Conservation (phyloP, 129 eudicot genomes). For the Saposhnikovia divaricata region DNA sequence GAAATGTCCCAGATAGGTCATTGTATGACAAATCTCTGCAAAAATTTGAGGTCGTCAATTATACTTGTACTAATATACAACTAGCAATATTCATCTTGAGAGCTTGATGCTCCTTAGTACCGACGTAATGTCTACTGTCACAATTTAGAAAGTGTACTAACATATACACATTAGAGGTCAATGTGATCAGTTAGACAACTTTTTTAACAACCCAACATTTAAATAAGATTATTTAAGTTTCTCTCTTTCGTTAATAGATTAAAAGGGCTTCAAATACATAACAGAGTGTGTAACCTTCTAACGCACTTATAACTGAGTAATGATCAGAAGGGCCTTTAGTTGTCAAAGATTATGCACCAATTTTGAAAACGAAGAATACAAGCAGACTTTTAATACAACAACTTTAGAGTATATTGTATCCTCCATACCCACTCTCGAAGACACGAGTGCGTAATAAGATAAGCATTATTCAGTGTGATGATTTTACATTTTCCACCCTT, state of each 20-base stretch:
- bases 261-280: too few relatives aligned
- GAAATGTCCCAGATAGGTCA: constrained; percentile 65
- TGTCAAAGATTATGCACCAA: too few relatives aligned
- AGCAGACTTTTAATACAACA: neutral
- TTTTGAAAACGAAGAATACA: neutral
- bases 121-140: neutral
- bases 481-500: neutral
- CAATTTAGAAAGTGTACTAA: neutral
- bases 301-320: too few relatives aligned
- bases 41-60: neutral
- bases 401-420: neutral
- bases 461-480: neutral
- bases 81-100: neutral
- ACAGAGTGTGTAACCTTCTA: too few relatives aligned
- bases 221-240: too few relatives aligned
- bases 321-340: too few relatives aligned
- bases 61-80: neutral
- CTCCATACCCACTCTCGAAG: neutral
- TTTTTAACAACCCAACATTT: neutral
- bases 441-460: neutral
- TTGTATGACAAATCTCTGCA: constrained; percentile 88
- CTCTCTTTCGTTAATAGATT: too few relatives aligned
- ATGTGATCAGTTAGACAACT: neutral
- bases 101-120: too few relatives aligned
- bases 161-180: neutral